A percentile compares a stretch with the other conserved stretches of the same genome.
Conservation (phyloP, 768 basidiomycete genomes). For the Pleurotus sapidus region DNA sequence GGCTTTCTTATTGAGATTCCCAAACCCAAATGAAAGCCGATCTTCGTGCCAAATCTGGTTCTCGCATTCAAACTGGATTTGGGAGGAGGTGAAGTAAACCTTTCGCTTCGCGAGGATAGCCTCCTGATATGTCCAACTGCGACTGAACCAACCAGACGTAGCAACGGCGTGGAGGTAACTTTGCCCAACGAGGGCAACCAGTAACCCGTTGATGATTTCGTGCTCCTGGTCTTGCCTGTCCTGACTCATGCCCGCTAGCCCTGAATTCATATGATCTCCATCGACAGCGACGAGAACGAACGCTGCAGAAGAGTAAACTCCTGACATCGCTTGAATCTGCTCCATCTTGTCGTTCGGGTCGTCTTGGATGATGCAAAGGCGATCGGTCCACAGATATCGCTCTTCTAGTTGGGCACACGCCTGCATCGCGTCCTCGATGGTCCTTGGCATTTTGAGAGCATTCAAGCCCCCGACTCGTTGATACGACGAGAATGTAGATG, state of each 20-base stretch:
- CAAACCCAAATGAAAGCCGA: neutral
- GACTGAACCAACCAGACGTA: neutral
- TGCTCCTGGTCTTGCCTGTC: neutral
- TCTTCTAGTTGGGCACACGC: neutral
- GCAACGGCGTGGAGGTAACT: neutral
- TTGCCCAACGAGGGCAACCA: neutral
- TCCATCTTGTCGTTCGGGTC: neutral
- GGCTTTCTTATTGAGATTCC: neutral
- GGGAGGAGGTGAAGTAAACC: neutral
- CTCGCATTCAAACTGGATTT: neutral
- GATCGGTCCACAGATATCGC: neutral
- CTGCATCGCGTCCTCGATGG: conserved; percentile 1
- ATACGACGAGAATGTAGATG: neutral
- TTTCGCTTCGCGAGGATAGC: neutral
- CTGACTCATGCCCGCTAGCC: neutral
- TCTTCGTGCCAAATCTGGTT: neutral
- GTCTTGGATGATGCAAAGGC: conserved; percentile 5
- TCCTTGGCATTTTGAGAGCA: neutral
- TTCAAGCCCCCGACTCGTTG: neutral
- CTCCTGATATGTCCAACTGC: conserved; percentile 3
- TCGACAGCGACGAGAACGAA: neutral
- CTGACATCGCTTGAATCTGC: conserved; percentile 1
- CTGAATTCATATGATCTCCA: neutral
- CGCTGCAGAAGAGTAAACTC: neutral
- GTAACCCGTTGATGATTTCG: neutral